Evolutionary conservation across 2,329 filamentous ascomycete species (phyloP).

Genomic region (Colletotrichum aenigma): DNA sequence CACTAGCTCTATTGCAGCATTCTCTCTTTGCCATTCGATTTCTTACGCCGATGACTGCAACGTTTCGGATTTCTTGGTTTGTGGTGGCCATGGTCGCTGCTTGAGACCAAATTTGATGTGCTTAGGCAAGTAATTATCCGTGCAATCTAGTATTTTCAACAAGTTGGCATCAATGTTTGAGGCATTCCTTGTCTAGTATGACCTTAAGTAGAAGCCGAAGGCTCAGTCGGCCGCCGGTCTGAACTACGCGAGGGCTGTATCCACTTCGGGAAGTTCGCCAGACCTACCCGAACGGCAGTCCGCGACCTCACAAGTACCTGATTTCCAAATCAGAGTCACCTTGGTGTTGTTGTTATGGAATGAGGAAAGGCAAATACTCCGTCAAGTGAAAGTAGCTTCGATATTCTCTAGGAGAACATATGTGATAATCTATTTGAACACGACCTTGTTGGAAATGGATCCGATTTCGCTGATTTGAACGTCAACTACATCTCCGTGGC

Average conservation of each 20-base stretch:
- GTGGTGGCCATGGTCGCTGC: neutral
- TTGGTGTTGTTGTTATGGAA: too few relatives aligned
- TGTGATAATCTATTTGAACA: neutral
- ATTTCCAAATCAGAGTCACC: too few relatives aligned
- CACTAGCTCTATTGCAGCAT: neutral
- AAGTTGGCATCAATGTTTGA: neutral
- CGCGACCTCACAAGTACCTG: too few relatives aligned
- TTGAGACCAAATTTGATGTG: neutral
- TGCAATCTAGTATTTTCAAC: neutral
- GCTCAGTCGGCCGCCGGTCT: neutral
- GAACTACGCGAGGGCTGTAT: rapidly evolving
- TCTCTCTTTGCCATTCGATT: rapidly evolving
- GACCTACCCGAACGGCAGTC: neutral
- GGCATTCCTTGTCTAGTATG: neutral
- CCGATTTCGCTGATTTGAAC: neutral
- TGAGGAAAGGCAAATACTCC: neutral
- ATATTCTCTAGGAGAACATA: too few relatives aligned
- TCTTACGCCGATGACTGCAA: neutral
- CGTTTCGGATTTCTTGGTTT: neutral
- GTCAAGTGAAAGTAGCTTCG: neutral
- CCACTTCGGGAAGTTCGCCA: neutral
- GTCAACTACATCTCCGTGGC: neutral
- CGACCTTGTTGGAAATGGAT: neutral
- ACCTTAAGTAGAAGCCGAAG: neutral
- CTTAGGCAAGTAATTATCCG: rapidly evolving